Percentiles rank a stretch among this genome's conserved stretches.
Conservation (phyloP, 2,329 filamentous ascomycete species). For the Nothophaeocryptopus gaeumannii region DNA sequence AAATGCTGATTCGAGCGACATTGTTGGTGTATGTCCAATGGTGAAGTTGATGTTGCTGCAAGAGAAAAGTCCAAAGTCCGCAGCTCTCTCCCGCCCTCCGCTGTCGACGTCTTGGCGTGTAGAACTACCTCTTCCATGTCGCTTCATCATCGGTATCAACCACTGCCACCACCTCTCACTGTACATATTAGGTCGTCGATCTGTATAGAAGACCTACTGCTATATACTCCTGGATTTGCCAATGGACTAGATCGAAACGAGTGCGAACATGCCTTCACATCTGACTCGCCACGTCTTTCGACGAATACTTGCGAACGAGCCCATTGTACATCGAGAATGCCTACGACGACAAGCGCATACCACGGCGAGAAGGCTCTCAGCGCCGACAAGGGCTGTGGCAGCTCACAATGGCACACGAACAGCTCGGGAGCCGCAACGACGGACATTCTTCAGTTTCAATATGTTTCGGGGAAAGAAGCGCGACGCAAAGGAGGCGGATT, state of each 20-base stretch:
- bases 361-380: neutral
- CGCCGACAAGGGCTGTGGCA: too few species aligned
- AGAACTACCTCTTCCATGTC: neutral
- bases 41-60: neutral
- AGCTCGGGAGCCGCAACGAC: slow-evolving; percentile 30
- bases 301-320: slow-evolving; percentile 53
- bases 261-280: slow-evolving; percentile 55
- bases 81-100: too few species aligned
- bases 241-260: slow-evolving; percentile 3
- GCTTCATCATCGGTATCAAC: slow-evolving; percentile 1
- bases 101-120: neutral
- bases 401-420: slow-evolving; percentile 3
- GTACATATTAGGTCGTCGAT: slow-evolving; percentile 5
- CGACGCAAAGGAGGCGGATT: slow-evolving; percentile 58
- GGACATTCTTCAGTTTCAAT: slow-evolving; percentile 62
- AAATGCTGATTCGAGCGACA: slow-evolving; percentile 33
- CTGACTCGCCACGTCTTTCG: slow-evolving; percentile 60
- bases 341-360: slow-evolving; percentile 36
- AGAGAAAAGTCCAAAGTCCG: too few species aligned
- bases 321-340: slow-evolving; percentile 46
- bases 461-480: slow-evolving; percentile 56
- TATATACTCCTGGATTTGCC: neutral
- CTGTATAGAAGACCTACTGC: too few species aligned
- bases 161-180: slow-evolving; percentile 1
- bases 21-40: slow-evolving; percentile 12